Evolutionary conservation across 225 moss, liverwort and hornwort genomes (phyloP).

Genomic region (Polytrichum commune): DNA sequence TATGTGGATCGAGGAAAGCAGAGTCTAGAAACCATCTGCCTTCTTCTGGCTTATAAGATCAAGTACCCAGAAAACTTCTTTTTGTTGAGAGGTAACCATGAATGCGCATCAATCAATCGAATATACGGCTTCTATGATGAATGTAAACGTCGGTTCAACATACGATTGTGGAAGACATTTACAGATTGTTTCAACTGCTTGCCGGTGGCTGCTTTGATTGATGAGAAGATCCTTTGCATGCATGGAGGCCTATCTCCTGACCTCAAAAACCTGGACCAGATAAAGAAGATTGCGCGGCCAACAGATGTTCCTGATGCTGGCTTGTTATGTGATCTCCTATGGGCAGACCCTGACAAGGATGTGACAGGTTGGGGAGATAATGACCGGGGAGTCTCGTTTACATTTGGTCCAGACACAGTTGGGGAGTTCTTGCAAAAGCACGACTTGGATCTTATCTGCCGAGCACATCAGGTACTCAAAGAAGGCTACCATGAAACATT

Average conservation of each 20-base stretch:
- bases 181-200: slow-evolving; percentile 99
- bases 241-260: slow-evolving; percentile 98
- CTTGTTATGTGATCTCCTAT: slow-evolving; percentile 90
- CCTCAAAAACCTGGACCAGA: slow-evolving; percentile 95
- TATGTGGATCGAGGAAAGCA: slow-evolving; percentile 99
- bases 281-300: slow-evolving; percentile 96
- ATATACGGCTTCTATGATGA: slow-evolving; percentile 99
- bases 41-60: slow-evolving; percentile 98
- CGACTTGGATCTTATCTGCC: slow-evolving; percentile 96
- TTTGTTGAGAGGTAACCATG: slow-evolving; percentile 97
- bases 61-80: slow-evolving; percentile 99
- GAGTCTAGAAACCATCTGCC: slow-evolving; percentile 98
- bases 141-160: slow-evolving; percentile 98
- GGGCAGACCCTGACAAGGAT: slow-evolving; percentile 98
- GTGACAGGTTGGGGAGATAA: slow-evolving; percentile 93
- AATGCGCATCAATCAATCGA: slow-evolving; percentile 98
- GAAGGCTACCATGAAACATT: too few relatives aligned
- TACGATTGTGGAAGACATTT: slow-evolving; percentile 99
- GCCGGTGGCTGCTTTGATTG: slow-evolving; percentile 94
- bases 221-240: slow-evolving; percentile 99
- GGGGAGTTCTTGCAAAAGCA: slow-evolving; percentile 93
- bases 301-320: slow-evolving; percentile 96
- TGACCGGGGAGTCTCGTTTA: slow-evolving; percentile 92
- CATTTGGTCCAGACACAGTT: slow-evolving; percentile 84
- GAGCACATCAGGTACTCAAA: slow-evolving; percentile 81